Base-by-base conservation (phyloP, 2,329 filamentous ascomycete genomes). In the Blastomyces gilchristii region DNA sequence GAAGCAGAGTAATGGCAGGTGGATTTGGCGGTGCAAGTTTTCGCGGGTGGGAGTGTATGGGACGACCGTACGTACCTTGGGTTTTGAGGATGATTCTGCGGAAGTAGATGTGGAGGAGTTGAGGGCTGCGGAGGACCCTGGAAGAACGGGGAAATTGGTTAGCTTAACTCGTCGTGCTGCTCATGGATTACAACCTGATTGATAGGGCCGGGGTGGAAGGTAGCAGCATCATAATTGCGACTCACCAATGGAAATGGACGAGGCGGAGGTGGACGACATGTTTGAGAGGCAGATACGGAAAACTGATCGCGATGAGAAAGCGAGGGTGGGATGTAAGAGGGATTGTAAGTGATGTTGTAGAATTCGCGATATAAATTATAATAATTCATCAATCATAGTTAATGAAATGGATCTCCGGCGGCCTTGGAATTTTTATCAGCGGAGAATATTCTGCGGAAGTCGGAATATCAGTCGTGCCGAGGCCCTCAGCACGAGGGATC, bases 11-110 rank as follows among this genome's bases (percentile, higher is more conserved):
- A 18, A 11, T 14, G 16, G 28, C 12, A 3, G 31, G 52, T 34
- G 52, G 34, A 56, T 45, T 28, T 16, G 56, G 37, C 3, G n/a
- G 9, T 12, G 41, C 4, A 28, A n/a, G n/a, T 5, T 8, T 14
- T 11, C 6, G 41, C 25, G 14, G 37, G 43, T 53, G 28, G 56
- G 16, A 8, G 18, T 8, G 18, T 8, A 39, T n/a, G 61, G 14
- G 18, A 58, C 41, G 5, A 14, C 14, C 41, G 22, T 41, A 47
- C 69, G 56, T 67, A 77, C 75, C 72, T 76, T 76, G 58, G 75
- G 75, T 67, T 77, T 77, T 49, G 75, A 72, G 49, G 69, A 63
- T 39, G 61, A 11, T 22, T 49, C 45, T 61, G 65, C 54, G 5
- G 61, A 49, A 4, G 41, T 58, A 18, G 53, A 62, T 34, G 61